Conservation (phyloP, 1,284 basidiomycete genomes). For the Ganoderma sp. region DNA sequence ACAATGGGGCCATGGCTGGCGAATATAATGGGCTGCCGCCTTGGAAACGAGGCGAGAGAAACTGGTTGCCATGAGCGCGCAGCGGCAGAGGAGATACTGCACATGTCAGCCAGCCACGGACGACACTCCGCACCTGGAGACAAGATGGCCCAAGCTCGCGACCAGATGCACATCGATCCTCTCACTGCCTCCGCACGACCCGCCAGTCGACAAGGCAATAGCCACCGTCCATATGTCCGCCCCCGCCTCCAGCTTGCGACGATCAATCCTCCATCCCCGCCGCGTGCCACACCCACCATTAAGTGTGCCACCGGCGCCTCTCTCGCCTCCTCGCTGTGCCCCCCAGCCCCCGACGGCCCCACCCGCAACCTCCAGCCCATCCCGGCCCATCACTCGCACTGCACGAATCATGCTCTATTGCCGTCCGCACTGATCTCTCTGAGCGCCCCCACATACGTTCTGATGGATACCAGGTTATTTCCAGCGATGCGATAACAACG, state of each 20-base stretch:
- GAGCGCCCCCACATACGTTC: constrained; percentile 22
- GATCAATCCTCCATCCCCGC: constrained; percentile 18
- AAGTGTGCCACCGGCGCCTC: neutral
- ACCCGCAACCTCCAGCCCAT: neutral
- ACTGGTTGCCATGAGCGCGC: constrained; percentile 40
- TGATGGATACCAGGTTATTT: constrained; percentile 27
- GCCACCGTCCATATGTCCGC: constrained; percentile 8
- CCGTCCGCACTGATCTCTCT: constrained; percentile 12
- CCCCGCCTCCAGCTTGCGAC: constrained; percentile 11
- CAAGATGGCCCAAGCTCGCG: constrained; percentile 7
- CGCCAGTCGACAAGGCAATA: constrained; percentile 12
- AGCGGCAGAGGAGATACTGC: constrained; percentile 24
- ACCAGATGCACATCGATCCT: constrained; percentile 15
- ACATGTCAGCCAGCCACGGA: constrained; percentile 24
- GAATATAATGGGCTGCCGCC: constrained; percentile 39
- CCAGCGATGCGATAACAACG: constrained; percentile 26
- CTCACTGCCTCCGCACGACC: constrained; percentile 13
- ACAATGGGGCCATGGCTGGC: constrained; percentile 32
- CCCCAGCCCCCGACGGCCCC: neutral
- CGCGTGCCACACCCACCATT: constrained; percentile 3
- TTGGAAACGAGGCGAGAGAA: constrained; percentile 41
- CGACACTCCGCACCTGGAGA: constrained; percentile 9
- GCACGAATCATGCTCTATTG: constrained; percentile 11
- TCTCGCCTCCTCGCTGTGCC: neutral
- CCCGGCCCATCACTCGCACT: neutral